These are phyloP conservation scores for Aspergillus neoniger DNA, from an alignment of 2,329 filamentous ascomycete genomes.

Conservation along the genomic window DNA sequence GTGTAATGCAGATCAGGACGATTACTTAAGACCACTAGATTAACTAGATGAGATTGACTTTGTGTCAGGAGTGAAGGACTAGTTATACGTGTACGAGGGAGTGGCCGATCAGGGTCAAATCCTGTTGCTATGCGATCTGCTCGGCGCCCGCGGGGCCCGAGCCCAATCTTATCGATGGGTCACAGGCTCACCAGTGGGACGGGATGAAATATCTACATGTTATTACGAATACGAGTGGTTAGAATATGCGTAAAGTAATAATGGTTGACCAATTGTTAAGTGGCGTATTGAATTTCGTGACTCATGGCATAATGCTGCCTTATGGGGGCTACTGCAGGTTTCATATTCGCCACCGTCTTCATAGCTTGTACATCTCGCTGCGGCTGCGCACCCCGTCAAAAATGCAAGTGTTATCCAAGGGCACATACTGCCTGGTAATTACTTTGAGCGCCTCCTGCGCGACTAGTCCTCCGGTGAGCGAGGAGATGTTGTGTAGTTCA, in stretches of 20 bases:
- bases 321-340: not conserved
- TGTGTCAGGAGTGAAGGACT: not conserved
- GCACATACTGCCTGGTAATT: constrained; percentile 65
- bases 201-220: not conserved
- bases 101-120: not conserved
- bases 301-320: not conserved
- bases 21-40: no score
- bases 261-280: not conserved
- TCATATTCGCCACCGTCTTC: constrained; percentile 1
- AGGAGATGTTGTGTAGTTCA: constrained; percentile 90
- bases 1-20: not conserved
- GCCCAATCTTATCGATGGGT: not conserved
- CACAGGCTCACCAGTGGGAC: not conserved
- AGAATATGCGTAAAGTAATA: no score
- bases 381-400: constrained; percentile 64
- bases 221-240: no score
- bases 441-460: constrained; percentile 97
- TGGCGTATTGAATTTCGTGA: not conserved
- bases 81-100: not conserved
- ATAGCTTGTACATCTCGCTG: constrained; percentile 54
- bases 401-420: constrained; percentile 64
- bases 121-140: not conserved
- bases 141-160: not conserved
- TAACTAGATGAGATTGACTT: no score
- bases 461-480: constrained; percentile 84